Percentiles rank a stretch among this genome's conserved stretches.
These are phyloP conservation scores for Hypericum perforatum DNA, from an alignment of 345 rosid genomes.

Conservation along the genomic window DNA sequence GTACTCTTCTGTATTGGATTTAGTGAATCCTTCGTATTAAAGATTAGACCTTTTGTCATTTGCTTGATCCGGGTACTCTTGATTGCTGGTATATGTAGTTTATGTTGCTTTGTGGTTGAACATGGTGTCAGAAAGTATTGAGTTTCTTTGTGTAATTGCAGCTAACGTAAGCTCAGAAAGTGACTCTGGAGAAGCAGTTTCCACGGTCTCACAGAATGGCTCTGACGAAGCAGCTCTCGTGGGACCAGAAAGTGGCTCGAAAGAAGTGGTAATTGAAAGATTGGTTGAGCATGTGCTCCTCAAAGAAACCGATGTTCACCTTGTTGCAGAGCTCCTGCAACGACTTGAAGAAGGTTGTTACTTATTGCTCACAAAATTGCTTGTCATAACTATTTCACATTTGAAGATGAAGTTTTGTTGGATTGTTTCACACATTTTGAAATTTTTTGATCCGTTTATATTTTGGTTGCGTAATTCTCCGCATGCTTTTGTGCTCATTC, in stretches of 20 bases:
- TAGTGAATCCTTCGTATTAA: no score
- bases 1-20: no score
- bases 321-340: conserved; percentile 47
- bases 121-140: not conserved
- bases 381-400: not conserved
- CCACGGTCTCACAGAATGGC: conserved; percentile 36
- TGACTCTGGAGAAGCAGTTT: conserved; percentile 38
- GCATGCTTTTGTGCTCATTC: not conserved
- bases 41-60: no score
- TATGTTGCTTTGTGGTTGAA: not conserved
- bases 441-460: not conserved
- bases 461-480: no score
- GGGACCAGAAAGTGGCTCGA: conserved; percentile 32
- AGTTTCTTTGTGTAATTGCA: conserved; percentile 6
- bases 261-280: conserved; percentile 37
- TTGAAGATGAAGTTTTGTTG: not conserved
- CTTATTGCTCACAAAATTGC: not conserved
- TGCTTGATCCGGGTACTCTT: no score
- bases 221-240: conserved; percentile 46
- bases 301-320: conserved; percentile 54
- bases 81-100: not conserved
- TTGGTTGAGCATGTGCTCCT: conserved; percentile 85
- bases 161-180: conserved; percentile 52
- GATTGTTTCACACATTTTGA: not conserved
- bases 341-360: conserved; percentile 46